Base-by-base conservation (phyloP, 108 stramenopile species). In the Skeletonema grethae region DNA sequence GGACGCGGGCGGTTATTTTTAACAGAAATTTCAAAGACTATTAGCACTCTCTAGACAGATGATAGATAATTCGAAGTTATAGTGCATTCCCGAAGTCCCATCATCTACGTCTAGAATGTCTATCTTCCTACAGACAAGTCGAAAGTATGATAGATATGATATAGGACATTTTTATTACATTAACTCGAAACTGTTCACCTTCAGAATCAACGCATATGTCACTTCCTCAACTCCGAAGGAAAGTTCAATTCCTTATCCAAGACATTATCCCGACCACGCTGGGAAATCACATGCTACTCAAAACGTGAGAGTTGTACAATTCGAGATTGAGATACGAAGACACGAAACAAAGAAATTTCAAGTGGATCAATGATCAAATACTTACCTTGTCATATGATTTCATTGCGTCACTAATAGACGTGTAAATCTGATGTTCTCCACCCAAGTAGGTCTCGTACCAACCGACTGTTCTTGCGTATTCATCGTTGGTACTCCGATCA, bases 301-400 rank as follows among this genome's bases (percentile, higher is more conserved):
- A 38, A 38, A 43, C n/a, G 15, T 43, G 41, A 43, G 15, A 43
- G 41, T 43, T 43, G 15, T 15, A 15, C 41, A 2, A 38, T 38
- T 1, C 32, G 4, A 28, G 25, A 28, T 1, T 28, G 25, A 28
- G 25, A 28, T 0, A 28, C 25, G 25, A 28, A 1, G 25, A 1
- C 25, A 28, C 0, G 25, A 28, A 28, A 1, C 25, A 28, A 28
- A 28, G 1, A 28, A 28, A 28, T 28, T 28, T 28, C 25, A 28
- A 28, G 25, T 1, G 25, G 25, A 28, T 28, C 25, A 43, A 43
- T n/a, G 0, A 43, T 41, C 41, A 43, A n/a, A 43, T 38, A 65
- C 64, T 50, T 29, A 65, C 45, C 64, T 34, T 46, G 30, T 65
- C 64, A 30, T 65, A 65, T 48, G 48, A 65, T 46, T 25, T 43